Evolutionary conservation across 257 asterid genomes (phyloP), one percentile per base, ranked within the genome.

Genomic region (Lavandula angustifolia): DNA sequence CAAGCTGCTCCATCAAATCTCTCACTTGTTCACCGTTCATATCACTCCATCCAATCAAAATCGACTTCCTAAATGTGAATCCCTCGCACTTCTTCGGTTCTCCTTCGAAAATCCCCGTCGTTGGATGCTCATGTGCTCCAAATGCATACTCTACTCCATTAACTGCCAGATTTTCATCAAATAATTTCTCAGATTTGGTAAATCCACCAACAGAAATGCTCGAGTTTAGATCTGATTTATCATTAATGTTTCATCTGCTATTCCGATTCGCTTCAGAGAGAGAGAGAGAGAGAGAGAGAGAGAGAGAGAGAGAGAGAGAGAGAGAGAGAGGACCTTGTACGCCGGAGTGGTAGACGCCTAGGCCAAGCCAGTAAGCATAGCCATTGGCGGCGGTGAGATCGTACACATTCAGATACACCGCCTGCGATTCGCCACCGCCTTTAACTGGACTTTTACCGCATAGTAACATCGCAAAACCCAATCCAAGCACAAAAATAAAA

Each of bases 321-420:
- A 43, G 56, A 54, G 62, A 32, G 40, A 4, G n/a, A 68, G 29
- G 18, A 87, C 97, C 95, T 90, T 90, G 78, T 72, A 90, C 87
- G 1, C 90, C 97, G 40, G 97, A 90, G 79, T 90, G 97, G 67
- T 81, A 90, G 59, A 78, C 95, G 3, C 95, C 97, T 10, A 90
- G 94, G 6, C 97, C 97, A 7, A 90, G 60, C 97, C 97, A 90
- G 47, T 87, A 90, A 61, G 97, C 97, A 35, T 85, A 90, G 49
- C 91, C 91, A 58, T 89, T 89, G 38, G 80, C 60, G 47, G 94
- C 42, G 52, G 96, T 84, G 35, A 89, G 86, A 73, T 89, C 96
- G 49, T 89, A 89, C 3, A 89, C 95, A 59, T 89, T 89, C 27
- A 89, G 78, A 63, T 85, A 80, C 41, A 90, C 97, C 18, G 92